Evolutionary conservation across 371 early-diverging fungal genomes (phyloP), one percentile per base, ranked within the genome.

Genomic region (Choanephora cucurbitarum): DNA sequence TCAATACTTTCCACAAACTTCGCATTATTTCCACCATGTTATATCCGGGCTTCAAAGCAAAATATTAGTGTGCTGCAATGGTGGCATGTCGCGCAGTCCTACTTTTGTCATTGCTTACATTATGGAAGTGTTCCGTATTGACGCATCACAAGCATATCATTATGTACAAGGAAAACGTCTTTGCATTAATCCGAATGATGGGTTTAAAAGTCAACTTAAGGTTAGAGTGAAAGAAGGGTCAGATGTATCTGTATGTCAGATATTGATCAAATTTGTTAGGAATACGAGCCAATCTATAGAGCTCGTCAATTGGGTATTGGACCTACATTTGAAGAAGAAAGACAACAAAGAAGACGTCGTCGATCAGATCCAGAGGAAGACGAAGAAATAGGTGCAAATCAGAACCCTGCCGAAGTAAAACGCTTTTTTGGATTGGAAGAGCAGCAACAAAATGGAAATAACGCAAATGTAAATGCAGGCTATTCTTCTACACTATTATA

Each of bases 91-190:
- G 0, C 79, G 94, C 51, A 86, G 89, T 42, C 91, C 95, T 3
- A 80, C 90, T n/a, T 90, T 95, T 71, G 91, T 92, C 0, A 84
- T 93, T 24, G 94, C 93, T 5, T 95, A 91, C 67, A 63, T 92
- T 44, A 95, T 95, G 91, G 89, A 88, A 54, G 72, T 75, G 0
- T 82, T 83, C 55, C 67, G 77, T 3, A 60, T 86, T 64, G 81
- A 81, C 40, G 91, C 87, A 47, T 66, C 74, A n/a, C 76, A 82
- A 22, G 91, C 94, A 0, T 91, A 87, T 55, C 79, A 84, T 32
- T 91, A 79, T 75, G 93, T 95, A 13, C 94, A 94, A 66, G 88
- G 85, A 55, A 80, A 80, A 49, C 63, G 95, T 41, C 86, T 92
- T 55, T 95, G 95, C 62, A 90, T 92, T 69, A 90, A 88, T 59